These are phyloP conservation scores for Calendula officinalis DNA, from an alignment of 129 eudicot species.

Conservation along the genomic window DNA sequence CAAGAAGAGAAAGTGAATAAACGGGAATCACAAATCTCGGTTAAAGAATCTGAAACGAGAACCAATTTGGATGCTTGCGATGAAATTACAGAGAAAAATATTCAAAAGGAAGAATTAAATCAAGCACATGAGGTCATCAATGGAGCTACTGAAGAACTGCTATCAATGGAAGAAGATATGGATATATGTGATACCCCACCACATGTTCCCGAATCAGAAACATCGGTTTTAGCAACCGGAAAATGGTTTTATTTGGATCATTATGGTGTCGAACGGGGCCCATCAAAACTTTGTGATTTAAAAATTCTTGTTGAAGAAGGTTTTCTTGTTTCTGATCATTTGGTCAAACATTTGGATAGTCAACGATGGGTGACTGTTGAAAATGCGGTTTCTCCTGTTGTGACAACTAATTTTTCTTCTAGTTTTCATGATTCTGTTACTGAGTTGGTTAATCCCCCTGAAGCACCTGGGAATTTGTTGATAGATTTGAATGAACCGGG, in stretches of 20 bases:
- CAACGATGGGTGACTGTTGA: constrained; percentile 98
- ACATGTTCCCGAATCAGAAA: constrained; percentile 54
- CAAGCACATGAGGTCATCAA: constrained; percentile 49
- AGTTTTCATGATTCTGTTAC: constrained; percentile 61
- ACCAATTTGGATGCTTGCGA: constrained; percentile 34
- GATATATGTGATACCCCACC: constrained; percentile 99
- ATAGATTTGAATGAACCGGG: constrained; percentile 53
- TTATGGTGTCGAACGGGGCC: constrained; percentile 73
- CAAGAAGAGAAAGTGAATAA: constrained; percentile 48
- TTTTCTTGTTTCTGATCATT: constrained; percentile 75
- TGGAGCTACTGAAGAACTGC: constrained; percentile 61
- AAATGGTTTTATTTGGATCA: constrained; percentile 91
- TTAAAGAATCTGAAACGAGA: constrained; percentile 49
- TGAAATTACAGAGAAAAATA: constrained; percentile 34
- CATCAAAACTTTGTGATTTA: constrained; percentile 68
- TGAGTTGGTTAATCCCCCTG: constrained; percentile 78
- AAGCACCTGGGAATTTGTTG: constrained; percentile 82
- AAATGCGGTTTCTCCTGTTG: constrained; percentile 89
- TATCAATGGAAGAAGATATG: constrained; percentile 99
- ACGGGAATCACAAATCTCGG: constrained; percentile 34
- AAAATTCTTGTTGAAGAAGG: constrained; percentile 76
- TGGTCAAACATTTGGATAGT: constrained; percentile 72
- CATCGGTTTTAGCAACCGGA: constrained; percentile 47
- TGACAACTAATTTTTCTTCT: constrained; percentile 51
- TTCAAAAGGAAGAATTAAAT: constrained; percentile 37